phyloP scores from a whole-genome alignment of 768 basidiomycete genomes.

The Leccinum incarnatum region DNA sequence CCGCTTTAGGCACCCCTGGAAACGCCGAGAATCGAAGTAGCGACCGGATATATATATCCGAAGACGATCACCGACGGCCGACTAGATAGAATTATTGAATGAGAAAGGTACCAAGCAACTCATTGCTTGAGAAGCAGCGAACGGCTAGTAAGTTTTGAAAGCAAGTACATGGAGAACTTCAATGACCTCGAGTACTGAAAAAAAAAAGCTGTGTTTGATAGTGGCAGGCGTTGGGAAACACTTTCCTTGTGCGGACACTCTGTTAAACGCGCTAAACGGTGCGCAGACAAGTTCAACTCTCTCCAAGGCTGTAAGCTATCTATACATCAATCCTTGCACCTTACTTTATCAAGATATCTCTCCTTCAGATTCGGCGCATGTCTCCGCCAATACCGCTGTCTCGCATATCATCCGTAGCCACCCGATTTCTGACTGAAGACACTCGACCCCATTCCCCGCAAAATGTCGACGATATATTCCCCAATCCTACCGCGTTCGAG shows the following conservation, averaged over 20 bases:
- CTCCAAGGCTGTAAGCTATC: no score
- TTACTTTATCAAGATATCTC: background rate
- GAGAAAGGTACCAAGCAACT: background rate
- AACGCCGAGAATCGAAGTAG: background rate
- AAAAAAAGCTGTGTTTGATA: no score
- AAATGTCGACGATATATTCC: conserved; percentile 40
- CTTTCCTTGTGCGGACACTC: conserved; percentile 2
- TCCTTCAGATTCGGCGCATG: conserved; percentile 11
- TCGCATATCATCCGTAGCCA: conserved; percentile 23
- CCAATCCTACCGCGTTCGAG: conserved; percentile 36
- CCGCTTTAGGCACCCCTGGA: background rate
- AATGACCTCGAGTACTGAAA: no score
- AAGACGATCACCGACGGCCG: background rate
- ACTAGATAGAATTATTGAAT: background rate
- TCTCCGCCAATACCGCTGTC: conserved; percentile 31
- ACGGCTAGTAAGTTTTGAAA: no score
- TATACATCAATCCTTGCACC: no score
- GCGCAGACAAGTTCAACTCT: no score
- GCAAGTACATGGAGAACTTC: no score
- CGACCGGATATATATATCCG: conserved; percentile 2
- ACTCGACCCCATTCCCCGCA: conserved; percentile 29
- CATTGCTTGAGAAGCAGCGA: background rate
- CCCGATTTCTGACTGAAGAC: conserved; percentile 47
- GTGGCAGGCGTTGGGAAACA: background rate
- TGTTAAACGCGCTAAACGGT: no score